Evolutionary conservation across 2,329 filamentous ascomycete genomes (phyloP).

Genomic region (Cytospora chrysosperma): DNA sequence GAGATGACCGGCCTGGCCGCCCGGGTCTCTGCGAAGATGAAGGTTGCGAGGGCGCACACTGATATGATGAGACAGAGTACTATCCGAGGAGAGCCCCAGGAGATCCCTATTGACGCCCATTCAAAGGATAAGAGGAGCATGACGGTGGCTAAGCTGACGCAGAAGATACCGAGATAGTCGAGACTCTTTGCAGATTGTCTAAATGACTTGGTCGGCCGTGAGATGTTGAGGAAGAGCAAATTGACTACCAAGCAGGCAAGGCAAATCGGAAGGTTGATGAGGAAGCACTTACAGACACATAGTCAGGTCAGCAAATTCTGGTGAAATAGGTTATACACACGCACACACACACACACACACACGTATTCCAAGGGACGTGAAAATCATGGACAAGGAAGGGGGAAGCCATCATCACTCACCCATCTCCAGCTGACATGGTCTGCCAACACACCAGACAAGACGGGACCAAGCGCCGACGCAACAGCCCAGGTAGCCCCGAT

Average conservation of each 20-base stretch:
- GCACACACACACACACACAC: too few relatives aligned
- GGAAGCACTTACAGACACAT: conserved; percentile 10
- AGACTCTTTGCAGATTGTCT: not conserved
- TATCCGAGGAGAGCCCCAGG: conserved; percentile 11
- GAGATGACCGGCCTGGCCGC: conserved; percentile 17
- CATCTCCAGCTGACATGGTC: conserved; percentile 20
- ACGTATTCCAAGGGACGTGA: too few relatives aligned
- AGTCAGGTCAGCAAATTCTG: not conserved
- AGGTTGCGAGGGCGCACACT: not conserved
- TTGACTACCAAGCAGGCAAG: conserved; percentile 9
- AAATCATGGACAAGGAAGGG: too few relatives aligned
- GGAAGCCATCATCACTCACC: not conserved
- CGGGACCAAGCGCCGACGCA: conserved; percentile 15
- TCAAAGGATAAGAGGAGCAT: conserved; percentile 7
- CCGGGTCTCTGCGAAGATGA: conserved; percentile 14
- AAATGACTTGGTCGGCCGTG: conserved; percentile 9
- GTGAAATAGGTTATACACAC: too few relatives aligned
- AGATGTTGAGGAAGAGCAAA: conserved; percentile 16
- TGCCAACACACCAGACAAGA: conserved; percentile 16
- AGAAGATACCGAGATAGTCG: conserved; percentile 2
- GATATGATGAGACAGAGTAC: conserved; percentile 8
- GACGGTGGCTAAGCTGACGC: conserved; percentile 5
- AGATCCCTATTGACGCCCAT: conserved; percentile 5
- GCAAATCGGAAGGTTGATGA: conserved; percentile 17
- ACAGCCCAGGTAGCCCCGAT: conserved; percentile 20